Conservation (phyloP, 345 rosid species). For the Bretschneidera sinensis region DNA sequence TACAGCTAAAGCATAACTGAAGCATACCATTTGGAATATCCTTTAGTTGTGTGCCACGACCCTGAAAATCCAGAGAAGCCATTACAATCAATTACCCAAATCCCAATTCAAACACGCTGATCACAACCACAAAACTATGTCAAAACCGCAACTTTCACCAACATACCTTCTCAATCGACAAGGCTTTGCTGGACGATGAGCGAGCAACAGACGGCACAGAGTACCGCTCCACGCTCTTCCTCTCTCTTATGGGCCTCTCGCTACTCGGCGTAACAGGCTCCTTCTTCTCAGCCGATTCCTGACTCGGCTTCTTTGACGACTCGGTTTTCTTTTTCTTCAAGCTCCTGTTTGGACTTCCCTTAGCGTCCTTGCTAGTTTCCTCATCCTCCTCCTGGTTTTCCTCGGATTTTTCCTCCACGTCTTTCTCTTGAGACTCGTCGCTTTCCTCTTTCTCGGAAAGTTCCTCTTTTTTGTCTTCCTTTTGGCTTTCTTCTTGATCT, state of each 20-base stretch:
- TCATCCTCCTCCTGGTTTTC: conserved; percentile 1
- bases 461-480: conserved; percentile 20
- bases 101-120: not conserved
- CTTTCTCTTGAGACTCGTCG: conserved; percentile 8
- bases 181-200: conserved; percentile 44
- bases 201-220: conserved; percentile 55
- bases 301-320: conserved; percentile 12
- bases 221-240: conserved; percentile 85
- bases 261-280: conserved; percentile 51
- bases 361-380: conserved; percentile 3
- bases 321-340: conserved; percentile 22
- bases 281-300: conserved; percentile 26
- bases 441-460: conserved; percentile 15
- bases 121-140: not conserved
- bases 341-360: conserved; percentile 21
- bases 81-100: not conserved
- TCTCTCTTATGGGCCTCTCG: conserved; percentile 83
- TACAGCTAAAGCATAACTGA: not conserved
- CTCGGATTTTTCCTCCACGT: not conserved
- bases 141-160: not conserved
- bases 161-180: conserved; percentile 69
- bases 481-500: conserved; percentile 4
- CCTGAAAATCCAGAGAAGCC: conserved; percentile 41
- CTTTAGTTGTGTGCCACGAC: conserved; percentile 76
- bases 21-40: conserved; percentile 88